These are phyloP conservation scores for Aspergillus versicolor DNA, from an alignment of 2,329 filamentous ascomycete genomes.

Conservation along the genomic window DNA sequence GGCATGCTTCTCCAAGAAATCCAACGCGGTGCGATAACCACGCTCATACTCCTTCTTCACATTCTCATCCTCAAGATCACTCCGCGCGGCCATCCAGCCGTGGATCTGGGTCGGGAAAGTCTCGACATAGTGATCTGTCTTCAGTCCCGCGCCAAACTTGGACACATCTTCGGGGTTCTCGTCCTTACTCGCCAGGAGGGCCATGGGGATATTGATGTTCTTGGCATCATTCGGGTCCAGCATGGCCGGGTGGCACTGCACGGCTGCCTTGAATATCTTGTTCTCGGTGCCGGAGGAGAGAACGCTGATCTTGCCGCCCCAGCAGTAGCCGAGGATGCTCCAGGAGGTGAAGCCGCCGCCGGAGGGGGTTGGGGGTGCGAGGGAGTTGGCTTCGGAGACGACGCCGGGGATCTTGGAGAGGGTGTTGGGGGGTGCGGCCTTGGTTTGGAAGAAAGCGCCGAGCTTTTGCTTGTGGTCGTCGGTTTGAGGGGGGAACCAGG, in stretches of 20 bases:
- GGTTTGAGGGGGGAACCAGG: constrained; percentile 60
- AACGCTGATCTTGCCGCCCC: constrained; percentile 59
- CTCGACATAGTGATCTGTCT: constrained; percentile 43
- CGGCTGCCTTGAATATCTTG: constrained; percentile 58
- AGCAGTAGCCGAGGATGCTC: constrained; percentile 63
- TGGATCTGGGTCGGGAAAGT: constrained; percentile 46
- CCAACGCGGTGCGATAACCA: constrained; percentile 41
- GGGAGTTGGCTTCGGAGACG: constrained; percentile 54
- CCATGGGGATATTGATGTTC: constrained; percentile 56
- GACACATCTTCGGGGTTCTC: constrained; percentile 52
- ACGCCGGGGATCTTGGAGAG: constrained; percentile 56
- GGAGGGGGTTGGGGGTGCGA: constrained; percentile 28
- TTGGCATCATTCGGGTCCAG: constrained; percentile 58
- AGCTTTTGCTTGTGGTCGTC: constrained; percentile 61
- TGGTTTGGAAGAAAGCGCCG: constrained; percentile 58
- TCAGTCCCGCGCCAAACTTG: constrained; percentile 40
- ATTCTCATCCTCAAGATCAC: constrained; percentile 39
- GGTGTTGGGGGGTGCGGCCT: constrained; percentile 58
- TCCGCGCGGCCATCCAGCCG: constrained; percentile 48
- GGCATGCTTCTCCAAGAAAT: constrained; percentile 44
- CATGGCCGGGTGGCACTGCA: constrained; percentile 60
- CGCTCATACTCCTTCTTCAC: constrained; percentile 45
- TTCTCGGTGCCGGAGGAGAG: constrained; percentile 49
- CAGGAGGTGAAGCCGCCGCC: constrained; percentile 50
- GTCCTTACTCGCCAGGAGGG: constrained; percentile 58